Evolutionary conservation across 768 basidiomycete genomes (phyloP).

Genomic region (Dioszegia crocea): DNA sequence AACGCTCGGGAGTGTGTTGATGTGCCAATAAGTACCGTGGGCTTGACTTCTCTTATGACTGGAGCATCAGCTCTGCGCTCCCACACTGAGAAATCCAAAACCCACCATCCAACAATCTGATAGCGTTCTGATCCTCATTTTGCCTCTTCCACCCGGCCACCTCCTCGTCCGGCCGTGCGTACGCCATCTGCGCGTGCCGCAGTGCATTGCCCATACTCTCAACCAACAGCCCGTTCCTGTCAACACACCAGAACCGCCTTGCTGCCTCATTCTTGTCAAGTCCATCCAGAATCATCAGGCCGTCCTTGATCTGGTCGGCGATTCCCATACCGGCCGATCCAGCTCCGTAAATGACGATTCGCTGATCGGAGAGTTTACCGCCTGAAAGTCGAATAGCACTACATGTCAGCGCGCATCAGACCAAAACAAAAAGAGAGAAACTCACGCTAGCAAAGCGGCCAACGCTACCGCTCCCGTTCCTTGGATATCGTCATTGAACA

Average conservation of each 20-base stretch:
- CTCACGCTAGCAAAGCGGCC: constrained; percentile 67
- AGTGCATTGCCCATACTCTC: constrained; percentile 53
- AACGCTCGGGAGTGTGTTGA: constrained; percentile 71
- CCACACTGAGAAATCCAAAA: constrained; percentile 46
- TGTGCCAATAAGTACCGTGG: constrained; percentile 79
- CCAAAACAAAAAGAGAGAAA: background rate
- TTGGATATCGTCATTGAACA: constrained; percentile 71
- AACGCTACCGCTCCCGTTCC: constrained; percentile 50
- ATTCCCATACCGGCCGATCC: constrained; percentile 71
- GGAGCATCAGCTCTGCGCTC: constrained; percentile 54
- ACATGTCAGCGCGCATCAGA: background rate
- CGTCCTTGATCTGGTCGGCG: constrained; percentile 65
- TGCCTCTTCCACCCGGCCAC: constrained; percentile 42
- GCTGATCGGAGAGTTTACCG: constrained; percentile 63
- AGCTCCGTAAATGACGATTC: constrained; percentile 74
- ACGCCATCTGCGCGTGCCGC: constrained; percentile 52
- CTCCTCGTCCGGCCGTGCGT: constrained; percentile 49
- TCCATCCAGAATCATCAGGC: constrained; percentile 59
- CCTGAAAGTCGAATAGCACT: constrained; percentile 37
- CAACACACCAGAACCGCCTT: constrained; percentile 68
- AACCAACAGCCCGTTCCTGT: constrained; percentile 64
- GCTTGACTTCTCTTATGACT: constrained; percentile 67
- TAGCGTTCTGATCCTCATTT: constrained; percentile 36
- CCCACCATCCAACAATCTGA: constrained; percentile 54
- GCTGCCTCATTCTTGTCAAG: constrained; percentile 62